A percentile compares a stretch with the other conserved stretches of the same genome.
Conservation (phyloP, 2,329 filamentous ascomycete genomes). For the Apiospora hydei region DNA sequence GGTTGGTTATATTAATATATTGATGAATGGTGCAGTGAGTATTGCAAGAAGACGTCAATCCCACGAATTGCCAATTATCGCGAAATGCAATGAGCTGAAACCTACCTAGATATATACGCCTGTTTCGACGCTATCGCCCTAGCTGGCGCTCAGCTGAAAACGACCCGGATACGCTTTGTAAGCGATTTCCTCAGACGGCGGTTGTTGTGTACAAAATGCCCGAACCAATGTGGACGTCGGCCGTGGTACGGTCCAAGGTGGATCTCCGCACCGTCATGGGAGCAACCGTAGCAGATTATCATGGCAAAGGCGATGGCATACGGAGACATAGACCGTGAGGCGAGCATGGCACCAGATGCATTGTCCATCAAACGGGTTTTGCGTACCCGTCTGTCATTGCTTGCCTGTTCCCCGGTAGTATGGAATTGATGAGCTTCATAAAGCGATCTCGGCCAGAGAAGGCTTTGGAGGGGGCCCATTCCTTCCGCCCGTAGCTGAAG, state of each 20-base stretch:
- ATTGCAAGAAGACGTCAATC: neutral
- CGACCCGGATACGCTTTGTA: neutral
- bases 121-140: neutral
- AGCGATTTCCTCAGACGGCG: neutral
- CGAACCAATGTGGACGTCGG: neutral
- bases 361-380: neutral
- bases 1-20: constrained; percentile 12
- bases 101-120: neutral
- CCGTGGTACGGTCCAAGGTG: neutral
- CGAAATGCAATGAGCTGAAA: neutral
- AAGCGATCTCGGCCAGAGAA: neutral
- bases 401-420: neutral
- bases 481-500: neutral
- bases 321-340: neutral
- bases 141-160: neutral
- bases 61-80: neutral
- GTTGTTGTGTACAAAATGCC: neutral
- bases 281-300: neutral
- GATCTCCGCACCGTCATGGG: neutral
- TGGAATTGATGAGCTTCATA: neutral
- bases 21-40: neutral
- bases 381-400: neutral
- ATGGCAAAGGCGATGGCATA: neutral
- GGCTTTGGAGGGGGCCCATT: neutral
- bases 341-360: neutral